A percentile compares a stretch with the other conserved stretches of the same genome.
phyloP scores from a whole-genome alignment of 2,329 filamentous ascomycete species.

The Aspergillus sp. region DNA sequence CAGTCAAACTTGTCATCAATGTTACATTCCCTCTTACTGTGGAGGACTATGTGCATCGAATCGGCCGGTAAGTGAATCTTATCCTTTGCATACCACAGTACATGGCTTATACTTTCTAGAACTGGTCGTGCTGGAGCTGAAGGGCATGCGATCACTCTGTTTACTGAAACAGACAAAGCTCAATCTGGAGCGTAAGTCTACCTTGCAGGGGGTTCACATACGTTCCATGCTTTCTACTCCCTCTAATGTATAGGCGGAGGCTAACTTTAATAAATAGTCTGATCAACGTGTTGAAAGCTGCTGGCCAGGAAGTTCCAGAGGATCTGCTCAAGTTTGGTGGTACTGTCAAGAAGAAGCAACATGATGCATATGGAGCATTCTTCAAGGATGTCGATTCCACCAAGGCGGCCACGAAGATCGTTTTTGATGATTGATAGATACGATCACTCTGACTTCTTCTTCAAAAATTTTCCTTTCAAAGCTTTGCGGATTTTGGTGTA shows the following conservation, averaged over 20 bases:
- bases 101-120: slow-evolving; percentile 43
- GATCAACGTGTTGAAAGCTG: slow-evolving; percentile 92
- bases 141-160: slow-evolving; percentile 86
- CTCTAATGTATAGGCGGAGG: not conserved
- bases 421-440: slow-evolving; percentile 62
- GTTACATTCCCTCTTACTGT: slow-evolving; percentile 92
- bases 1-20: slow-evolving; percentile 92
- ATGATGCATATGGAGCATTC: slow-evolving; percentile 92
- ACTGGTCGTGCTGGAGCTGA: slow-evolving; percentile 90
- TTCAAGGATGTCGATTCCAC: slow-evolving; percentile 85
- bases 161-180: slow-evolving; percentile 91
- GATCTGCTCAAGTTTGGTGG: slow-evolving; percentile 92
- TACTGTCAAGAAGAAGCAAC: slow-evolving; percentile 98
- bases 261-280: slow-evolving; percentile 51
- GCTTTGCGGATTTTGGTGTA: slow-evolving; percentile 20
- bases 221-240: not conserved
- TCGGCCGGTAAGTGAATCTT: slow-evolving; percentile 57
- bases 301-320: slow-evolving; percentile 86
- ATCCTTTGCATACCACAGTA: not conserved
- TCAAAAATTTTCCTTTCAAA: slow-evolving; percentile 14
- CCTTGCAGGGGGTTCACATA: not conserved
- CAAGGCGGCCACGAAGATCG: slow-evolving; percentile 87
- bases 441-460: slow-evolving; percentile 19
- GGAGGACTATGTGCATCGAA: slow-evolving; percentile 96
- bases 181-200: slow-evolving; percentile 78